These are phyloP conservation scores for Malus sieversii DNA, from an alignment of 306 rosid genomes.

Conservation along the genomic window DNA sequence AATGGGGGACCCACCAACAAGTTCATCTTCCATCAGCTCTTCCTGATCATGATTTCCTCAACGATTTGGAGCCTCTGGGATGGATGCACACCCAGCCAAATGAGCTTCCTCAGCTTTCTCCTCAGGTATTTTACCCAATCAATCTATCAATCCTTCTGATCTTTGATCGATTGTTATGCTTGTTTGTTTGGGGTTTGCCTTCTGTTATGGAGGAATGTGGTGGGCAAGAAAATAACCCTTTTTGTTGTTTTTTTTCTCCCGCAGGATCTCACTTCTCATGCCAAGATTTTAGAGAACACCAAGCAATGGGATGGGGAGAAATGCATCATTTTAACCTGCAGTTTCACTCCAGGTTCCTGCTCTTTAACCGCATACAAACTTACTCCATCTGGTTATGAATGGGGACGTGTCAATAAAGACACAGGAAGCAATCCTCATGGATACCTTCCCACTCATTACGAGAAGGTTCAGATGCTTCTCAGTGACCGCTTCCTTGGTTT, in stretches of 20 bases:
- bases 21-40: slow-evolving; percentile 91
- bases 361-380: slow-evolving; percentile 91
- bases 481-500: slow-evolving; percentile 97
- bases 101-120: slow-evolving; percentile 95
- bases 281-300: slow-evolving; percentile 85
- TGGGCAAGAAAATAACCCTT: neutral
- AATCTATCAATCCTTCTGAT: neutral
- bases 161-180: neutral
- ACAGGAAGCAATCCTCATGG: slow-evolving; percentile 96
- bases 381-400: slow-evolving; percentile 94
- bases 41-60: slow-evolving; percentile 95
- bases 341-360: slow-evolving; percentile 99
- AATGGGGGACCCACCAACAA: slow-evolving; percentile 98
- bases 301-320: slow-evolving; percentile 99
- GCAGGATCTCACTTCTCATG: slow-evolving; percentile 96
- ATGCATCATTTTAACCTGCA: slow-evolving; percentile 89
- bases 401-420: slow-evolving; percentile 98
- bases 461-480: slow-evolving; percentile 99
- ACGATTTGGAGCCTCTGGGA: slow-evolving; percentile 95
- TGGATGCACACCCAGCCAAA: slow-evolving; percentile 99
- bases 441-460: slow-evolving; percentile 94
- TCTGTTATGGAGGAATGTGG: neutral
- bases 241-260: slow-evolving; percentile 2
- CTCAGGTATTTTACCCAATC: slow-evolving; percentile 48
- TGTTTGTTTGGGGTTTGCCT: neutral